Conservation (phyloP, 106 monocot genomes). For the Amphibolis antarctica region DNA sequence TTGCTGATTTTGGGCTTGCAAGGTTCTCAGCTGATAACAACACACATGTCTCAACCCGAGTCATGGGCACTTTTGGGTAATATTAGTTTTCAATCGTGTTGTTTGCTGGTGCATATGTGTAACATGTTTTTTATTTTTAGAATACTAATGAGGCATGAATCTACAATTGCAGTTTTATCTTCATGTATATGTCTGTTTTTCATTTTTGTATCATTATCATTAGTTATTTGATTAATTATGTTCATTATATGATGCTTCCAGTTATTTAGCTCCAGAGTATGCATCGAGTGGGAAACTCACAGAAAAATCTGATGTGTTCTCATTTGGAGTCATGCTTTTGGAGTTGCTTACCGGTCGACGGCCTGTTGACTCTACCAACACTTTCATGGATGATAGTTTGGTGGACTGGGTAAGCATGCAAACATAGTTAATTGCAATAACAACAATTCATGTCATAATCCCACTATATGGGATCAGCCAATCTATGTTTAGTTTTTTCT, state of each 20-base stretch:
- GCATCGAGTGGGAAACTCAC: too few relatives aligned
- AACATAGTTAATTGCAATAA: too few relatives aligned
- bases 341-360: conserved; percentile 18
- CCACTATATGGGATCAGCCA: too few relatives aligned
- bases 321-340: conserved; percentile 22
- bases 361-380: conserved; percentile 11
- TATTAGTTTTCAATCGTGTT: not conserved
- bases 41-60: conserved; percentile 78
- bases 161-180: too few relatives aligned
- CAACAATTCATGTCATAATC: too few relatives aligned
- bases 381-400: conserved; percentile 18
- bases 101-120: not conserved
- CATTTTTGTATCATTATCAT: not conserved
- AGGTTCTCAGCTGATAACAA: conserved; percentile 42
- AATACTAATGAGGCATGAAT: too few relatives aligned
- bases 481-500: too few relatives aligned
- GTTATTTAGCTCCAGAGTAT: conserved; percentile 20
- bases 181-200: too few relatives aligned
- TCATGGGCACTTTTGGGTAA: conserved; percentile 41
- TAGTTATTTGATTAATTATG: not conserved
- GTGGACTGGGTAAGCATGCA: conserved; percentile 25
- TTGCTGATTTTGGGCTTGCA: conserved; percentile 95
- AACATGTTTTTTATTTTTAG: not conserved
- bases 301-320: too few relatives aligned
- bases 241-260: not conserved